A percentile compares a stretch with the other conserved stretches of the same genome.
Conservation (phyloP, 2,329 filamentous ascomycete species). For the Domatiomyces catenatus region DNA sequence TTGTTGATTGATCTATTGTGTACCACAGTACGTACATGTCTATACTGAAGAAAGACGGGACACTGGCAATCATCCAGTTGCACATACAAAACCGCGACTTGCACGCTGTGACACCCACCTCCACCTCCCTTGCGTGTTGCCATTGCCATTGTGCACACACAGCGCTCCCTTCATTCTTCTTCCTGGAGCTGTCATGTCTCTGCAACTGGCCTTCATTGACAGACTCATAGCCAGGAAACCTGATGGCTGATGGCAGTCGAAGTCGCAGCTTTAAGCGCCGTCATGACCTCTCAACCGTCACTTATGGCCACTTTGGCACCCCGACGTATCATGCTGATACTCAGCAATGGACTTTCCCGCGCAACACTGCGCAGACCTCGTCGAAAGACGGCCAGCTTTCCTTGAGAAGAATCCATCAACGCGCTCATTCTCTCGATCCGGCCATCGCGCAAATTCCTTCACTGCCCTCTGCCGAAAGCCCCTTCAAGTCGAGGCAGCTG, state of each 20-base stretch:
- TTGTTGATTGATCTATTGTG: no score
- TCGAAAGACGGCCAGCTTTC: neutral
- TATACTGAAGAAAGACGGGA: no score
- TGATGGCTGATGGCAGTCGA: constrained; percentile 12
- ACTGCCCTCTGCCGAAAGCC: neutral
- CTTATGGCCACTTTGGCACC: constrained; percentile 14
- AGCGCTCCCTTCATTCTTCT: no score
- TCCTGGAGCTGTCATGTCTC: no score
- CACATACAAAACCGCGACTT: no score
- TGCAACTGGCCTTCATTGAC: neutral
- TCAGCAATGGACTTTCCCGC: constrained; percentile 11
- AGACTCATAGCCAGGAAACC: neutral
- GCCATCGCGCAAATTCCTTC: neutral
- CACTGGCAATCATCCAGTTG: no score
- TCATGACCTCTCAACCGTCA: constrained; percentile 12
- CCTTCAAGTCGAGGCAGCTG: neutral
- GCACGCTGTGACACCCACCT: no score
- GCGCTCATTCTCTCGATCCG: constrained; percentile 2
- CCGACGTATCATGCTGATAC: constrained; percentile 8
- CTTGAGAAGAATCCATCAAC: neutral
- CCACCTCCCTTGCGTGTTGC: no score
- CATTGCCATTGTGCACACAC: no score
- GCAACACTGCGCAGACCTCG: neutral
- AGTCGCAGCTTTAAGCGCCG: constrained; percentile 4
- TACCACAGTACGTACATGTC: no score